Percentiles rank a stretch among this genome's conserved stretches.
Conservation (phyloP, 164 flowering plant genomes). For the Chloranthus sessilifolius region DNA sequence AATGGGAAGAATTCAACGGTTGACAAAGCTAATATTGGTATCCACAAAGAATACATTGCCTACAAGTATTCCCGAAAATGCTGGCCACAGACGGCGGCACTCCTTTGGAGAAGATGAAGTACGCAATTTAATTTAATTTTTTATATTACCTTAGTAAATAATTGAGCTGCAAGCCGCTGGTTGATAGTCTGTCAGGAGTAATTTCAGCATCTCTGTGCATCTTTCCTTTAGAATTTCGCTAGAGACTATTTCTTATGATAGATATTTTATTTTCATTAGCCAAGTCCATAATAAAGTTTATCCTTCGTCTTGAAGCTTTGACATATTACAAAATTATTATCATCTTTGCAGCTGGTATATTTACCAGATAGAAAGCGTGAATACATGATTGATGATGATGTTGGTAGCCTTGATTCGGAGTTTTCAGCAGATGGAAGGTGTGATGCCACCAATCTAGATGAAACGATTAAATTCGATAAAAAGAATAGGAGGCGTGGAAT, state of each 20-base stretch:
- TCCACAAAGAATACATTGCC: constrained; percentile 67
- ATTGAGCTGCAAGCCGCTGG: constrained; percentile 6
- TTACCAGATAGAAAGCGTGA: constrained; percentile 74
- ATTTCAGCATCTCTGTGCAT: constrained; percentile 3
- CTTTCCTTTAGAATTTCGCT: not conserved
- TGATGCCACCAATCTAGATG: constrained; percentile 41
- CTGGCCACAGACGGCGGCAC: constrained; percentile 53
- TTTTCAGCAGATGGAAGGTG: constrained; percentile 42
- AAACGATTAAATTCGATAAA: constrained; percentile 47
- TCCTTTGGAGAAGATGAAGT: constrained; percentile 92
- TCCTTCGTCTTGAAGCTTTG: not conserved
- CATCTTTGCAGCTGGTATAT: constrained; percentile 66
- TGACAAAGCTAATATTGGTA: constrained; percentile 83
- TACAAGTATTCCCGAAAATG: constrained; percentile 39
- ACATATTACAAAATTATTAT: not conserved
- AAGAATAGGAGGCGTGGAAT: constrained; percentile 59
- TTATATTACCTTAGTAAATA: no score
- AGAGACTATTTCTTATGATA: constrained; percentile 1
- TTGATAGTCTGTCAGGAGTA: not conserved
- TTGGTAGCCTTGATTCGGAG: constrained; percentile 56
- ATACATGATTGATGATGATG: constrained; percentile 56
- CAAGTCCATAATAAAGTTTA: not conserved
- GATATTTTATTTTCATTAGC: not conserved
- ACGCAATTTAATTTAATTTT: constrained; percentile 9
- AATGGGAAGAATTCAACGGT: constrained; percentile 83